phyloP scores from a whole-genome alignment of 768 basidiomycete genomes.

The Lentinus tigrinus region DNA sequence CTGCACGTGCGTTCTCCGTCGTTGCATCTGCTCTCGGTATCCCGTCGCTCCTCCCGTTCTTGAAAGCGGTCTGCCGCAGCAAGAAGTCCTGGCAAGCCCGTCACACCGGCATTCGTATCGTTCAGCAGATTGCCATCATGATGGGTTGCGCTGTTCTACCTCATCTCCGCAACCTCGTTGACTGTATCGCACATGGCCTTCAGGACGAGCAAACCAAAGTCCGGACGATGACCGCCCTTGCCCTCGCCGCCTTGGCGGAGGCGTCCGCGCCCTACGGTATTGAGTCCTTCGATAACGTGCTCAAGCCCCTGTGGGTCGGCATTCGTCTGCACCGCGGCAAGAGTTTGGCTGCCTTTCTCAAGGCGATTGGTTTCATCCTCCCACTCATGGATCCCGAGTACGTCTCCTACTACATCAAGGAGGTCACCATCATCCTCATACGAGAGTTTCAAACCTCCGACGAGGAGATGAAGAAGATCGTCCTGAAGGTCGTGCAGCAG shows the following conservation, averaged over 20 bases:
- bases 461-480: conserved; percentile 99
- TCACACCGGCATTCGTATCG: conserved; percentile 98
- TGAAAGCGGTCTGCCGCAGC: conserved; percentile 96
- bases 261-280: conserved; percentile 98
- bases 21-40: conserved; percentile 99
- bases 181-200: conserved; percentile 91
- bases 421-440: conserved; percentile 94
- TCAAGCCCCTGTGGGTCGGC: conserved; percentile 92
- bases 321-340: conserved; percentile 95
- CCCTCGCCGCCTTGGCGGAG: conserved; percentile 91
- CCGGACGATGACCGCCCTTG: conserved; percentile 91
- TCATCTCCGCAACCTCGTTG: conserved; percentile 93
- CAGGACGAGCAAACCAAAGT: conserved; percentile 97
- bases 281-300: conserved; percentile 97
- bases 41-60: conserved; percentile 94
- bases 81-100: conserved; percentile 99
- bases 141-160: conserved; percentile 99
- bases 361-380: conserved; percentile 99
- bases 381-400: conserved; percentile 99
- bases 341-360: conserved; percentile 91
- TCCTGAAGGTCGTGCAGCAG: conserved; percentile 98
- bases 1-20: conserved; percentile 97
- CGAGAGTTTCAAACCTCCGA: conserved; percentile 99
- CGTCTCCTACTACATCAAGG: conserved; percentile 98
- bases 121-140: conserved; percentile 99